Percentiles rank a stretch among this genome's conserved stretches.
phyloP scores from a whole-genome alignment of 2,329 filamentous ascomycete genomes.

The Colletotrichum spinosum region DNA sequence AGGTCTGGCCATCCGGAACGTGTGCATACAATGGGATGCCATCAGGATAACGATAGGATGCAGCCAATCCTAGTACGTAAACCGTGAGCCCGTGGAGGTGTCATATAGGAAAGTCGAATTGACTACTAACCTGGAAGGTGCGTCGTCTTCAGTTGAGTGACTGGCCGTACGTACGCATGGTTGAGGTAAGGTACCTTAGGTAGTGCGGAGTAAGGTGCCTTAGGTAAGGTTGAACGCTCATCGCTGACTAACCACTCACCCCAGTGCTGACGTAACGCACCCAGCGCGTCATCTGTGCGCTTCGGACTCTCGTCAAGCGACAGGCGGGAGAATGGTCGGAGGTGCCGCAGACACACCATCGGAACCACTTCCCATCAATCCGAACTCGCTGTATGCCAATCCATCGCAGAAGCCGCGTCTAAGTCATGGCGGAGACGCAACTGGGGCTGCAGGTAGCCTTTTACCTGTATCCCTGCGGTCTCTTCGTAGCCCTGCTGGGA shows the following conservation, averaged over 20 bases:
- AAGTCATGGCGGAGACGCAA: slow-evolving; percentile 49
- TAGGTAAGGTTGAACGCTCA: background rate
- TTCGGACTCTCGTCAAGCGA: background rate
- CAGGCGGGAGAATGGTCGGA: slow-evolving; percentile 15
- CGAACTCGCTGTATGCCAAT: slow-evolving; percentile 10
- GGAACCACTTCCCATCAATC: slow-evolving; percentile 5
- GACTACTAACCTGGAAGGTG: too few species aligned
- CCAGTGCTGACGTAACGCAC: background rate
- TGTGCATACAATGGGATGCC: too few species aligned
- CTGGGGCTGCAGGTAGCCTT: slow-evolving; percentile 52
- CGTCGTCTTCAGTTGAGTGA: too few species aligned
- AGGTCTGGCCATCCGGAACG: fast-evolving
- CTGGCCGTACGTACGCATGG: too few species aligned
- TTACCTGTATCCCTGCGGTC: slow-evolving; percentile 53
- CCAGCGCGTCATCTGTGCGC: slow-evolving; percentile 1
- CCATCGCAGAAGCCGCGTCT: slow-evolving; percentile 10
- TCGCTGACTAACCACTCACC: background rate
- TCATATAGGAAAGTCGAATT: too few species aligned
- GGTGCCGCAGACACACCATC: slow-evolving; percentile 22
- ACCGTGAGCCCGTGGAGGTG: too few species aligned
- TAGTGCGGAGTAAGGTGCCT: too few species aligned
- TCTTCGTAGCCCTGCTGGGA: slow-evolving; percentile 51
- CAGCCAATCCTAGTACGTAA: too few species aligned
- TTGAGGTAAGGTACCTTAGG: too few species aligned
- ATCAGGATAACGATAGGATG: too few species aligned